Base-by-base conservation (phyloP, 2,329 filamentous ascomycete genomes). In the Stemphylium beticola region DNA sequence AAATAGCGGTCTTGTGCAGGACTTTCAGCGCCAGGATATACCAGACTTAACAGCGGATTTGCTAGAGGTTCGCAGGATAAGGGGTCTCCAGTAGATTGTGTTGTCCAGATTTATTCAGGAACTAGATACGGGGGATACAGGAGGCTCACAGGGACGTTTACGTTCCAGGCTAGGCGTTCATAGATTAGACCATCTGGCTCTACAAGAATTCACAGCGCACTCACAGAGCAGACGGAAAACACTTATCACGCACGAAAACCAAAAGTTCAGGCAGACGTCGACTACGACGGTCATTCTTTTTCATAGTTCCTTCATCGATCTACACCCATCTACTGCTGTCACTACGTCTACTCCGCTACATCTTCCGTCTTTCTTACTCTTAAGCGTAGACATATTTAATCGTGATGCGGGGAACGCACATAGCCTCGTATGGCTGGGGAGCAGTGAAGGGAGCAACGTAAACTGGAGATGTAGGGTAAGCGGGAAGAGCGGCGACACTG, bases 351-450 rank as follows among this genome's bases (percentile, higher is more conserved):
- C 50, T 60, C 56, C 38, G 29, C 53, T 60, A 53, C 54, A 58
- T 57, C 42, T 62, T 60, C 54, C 52, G 36, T 57, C 58, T 59
- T 58, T 54, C 50, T 60, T 43, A 55, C 55, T 53, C 41, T 60
- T 57, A 62, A 62, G 14, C 57, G 60, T 62, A 62, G 54, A 58
- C 57, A 46, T 62, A 62, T 48, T 62, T 29, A 44, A 62, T 58
- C 40, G 24, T 41, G 26, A 62, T 58, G 49, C 38, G 41, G 57
- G 60, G 54, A 61, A 62, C 37, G 60, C 60, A 62, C 52, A 31
- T 49, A 51, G 29, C 46, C 14, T 60, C 52, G 55, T 62, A 62
- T 55, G 33, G 33, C 57, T 58, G 55, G 38, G 60, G 57, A 38
- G 29, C 52, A 58, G 55, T 36, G 60, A 62, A 62, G 47, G 60